Evolutionary conservation across 148 eudicot genomes (phyloP).

Genomic region (Hydrangea macrophylla): DNA sequence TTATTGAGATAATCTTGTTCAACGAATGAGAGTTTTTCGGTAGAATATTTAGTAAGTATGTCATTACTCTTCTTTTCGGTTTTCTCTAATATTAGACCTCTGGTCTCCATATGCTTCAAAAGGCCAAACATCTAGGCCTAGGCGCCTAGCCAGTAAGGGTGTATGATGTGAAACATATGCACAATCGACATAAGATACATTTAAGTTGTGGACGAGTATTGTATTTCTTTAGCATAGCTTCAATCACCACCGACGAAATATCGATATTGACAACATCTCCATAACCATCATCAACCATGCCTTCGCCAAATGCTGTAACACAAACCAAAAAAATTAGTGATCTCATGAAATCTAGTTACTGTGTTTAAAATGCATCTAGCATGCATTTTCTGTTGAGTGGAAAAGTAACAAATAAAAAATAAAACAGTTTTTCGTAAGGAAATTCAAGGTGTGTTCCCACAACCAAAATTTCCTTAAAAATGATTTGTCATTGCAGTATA

Average conservation of each 20-base stretch:
- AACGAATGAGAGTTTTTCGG: not conserved
- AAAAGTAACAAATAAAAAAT: too few species aligned
- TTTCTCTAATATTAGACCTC: not conserved
- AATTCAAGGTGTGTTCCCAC: not conserved
- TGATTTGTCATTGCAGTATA: too few species aligned
- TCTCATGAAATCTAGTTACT: not conserved
- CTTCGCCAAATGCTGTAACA: conserved; percentile 77
- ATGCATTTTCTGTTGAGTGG: not conserved
- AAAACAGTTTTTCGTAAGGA: not conserved
- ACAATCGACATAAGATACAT: conserved; percentile 44
- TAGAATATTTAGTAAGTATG: not conserved
- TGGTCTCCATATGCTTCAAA: not conserved
- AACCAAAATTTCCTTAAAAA: too few species aligned
- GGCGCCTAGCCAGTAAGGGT: not conserved
- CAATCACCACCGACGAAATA: conserved; percentile 79
- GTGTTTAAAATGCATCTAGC: not conserved
- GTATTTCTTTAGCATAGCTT: conserved; percentile 72
- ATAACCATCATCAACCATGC: conserved; percentile 77
- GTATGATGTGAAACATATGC: not conserved
- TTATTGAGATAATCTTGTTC: not conserved
- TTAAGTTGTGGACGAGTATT: conserved; percentile 46
- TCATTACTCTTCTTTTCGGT: not conserved
- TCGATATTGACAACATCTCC: conserved; percentile 69
- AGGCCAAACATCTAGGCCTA: not conserved
- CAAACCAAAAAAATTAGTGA: conserved; percentile 4